Evolutionary conservation across 805 yeast species (phyloP), one percentile per base, ranked within the genome.

Genomic region (Millerozyma miso): DNA sequence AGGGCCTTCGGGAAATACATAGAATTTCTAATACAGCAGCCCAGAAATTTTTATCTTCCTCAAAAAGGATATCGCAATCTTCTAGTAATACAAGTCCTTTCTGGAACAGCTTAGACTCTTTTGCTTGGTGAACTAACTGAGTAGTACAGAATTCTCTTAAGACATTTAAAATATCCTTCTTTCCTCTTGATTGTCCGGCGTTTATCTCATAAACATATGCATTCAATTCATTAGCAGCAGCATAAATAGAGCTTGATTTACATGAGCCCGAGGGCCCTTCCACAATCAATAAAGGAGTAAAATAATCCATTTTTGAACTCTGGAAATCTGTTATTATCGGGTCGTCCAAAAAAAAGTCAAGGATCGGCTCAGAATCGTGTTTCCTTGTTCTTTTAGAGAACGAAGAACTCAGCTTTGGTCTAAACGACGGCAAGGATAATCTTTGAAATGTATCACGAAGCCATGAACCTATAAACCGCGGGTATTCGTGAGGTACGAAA

Each of bases 161-260:
- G 20, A 70, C 77, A 19, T 79, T 76, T 40, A 72, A 65, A 12
- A 91, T 73, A 47, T 86, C 91, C 56, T 80, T 85, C 38, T 83
- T 78, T 1, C 88, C 77, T 55, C 98, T 70, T 26, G 78, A 67
- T 51, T 79, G 83, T n/a, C 88, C 78, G 0, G 89, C 69, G 58
- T 87, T 88, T 20, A 90, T 71, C 58, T 91, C 98, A 58, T 85
- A 83, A 2, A 90, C 85, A 51, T 81, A 85, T 0, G 90, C 90
- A 15, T 71, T 67, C 7, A 82, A 49, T 36, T 79, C 80, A 7
- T 76, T 67, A 56, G 85, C 79, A 3, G 83, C 74, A 0, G 95
- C 78, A 49, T 85, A 77, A 0, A 91, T 71, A 0, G 89, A 62
- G 0, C 88, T 73, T 0, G 93, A 83, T 58, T 91, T 91, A 2